Percentiles rank a stretch among this genome's conserved stretches.
phyloP scores from a whole-genome alignment of 805 yeast genomes.

The Pachysolen tannophilus region DNA sequence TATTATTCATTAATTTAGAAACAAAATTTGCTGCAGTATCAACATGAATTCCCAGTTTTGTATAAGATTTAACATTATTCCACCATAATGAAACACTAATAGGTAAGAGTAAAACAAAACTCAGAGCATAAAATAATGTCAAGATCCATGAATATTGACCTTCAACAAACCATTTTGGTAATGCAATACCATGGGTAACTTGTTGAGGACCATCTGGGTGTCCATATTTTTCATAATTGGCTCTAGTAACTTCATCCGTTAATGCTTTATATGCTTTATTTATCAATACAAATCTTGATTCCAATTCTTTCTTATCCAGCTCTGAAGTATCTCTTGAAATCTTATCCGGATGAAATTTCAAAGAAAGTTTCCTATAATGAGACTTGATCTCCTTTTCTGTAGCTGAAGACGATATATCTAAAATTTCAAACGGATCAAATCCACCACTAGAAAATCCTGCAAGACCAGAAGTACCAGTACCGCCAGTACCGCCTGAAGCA shows the following conservation, averaged over 20 bases:
- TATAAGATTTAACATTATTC: slow-evolving; percentile 70
- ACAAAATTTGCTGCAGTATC: slow-evolving; percentile 77
- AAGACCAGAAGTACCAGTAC: slow-evolving; percentile 35
- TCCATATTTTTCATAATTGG: slow-evolving; percentile 80
- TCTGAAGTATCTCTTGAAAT: slow-evolving; percentile 55
- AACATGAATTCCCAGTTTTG: slow-evolving; percentile 76
- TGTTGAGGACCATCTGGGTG: slow-evolving; percentile 98
- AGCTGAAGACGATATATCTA: slow-evolving; percentile 61
- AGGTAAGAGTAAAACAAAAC: slow-evolving; percentile 78
- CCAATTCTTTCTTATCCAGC: slow-evolving; percentile 50
- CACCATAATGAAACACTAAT: slow-evolving; percentile 84
- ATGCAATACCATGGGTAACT: slow-evolving; percentile 84
- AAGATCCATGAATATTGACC: slow-evolving; percentile 64
- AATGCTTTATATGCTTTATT: slow-evolving; percentile 91
- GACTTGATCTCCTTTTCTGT: slow-evolving; percentile 71
- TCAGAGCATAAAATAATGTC: slow-evolving; percentile 50
- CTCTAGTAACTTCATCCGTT: slow-evolving; percentile 80
- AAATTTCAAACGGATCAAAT: slow-evolving; percentile 88
- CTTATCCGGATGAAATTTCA: slow-evolving; percentile 93
- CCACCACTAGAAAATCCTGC: slow-evolving; percentile 26
- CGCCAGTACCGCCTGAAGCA: slow-evolving; percentile 32
- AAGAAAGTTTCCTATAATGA: slow-evolving; percentile 77
- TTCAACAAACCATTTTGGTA: slow-evolving; percentile 86
- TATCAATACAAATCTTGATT: slow-evolving; percentile 70
- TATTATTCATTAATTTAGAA: slow-evolving; percentile 62